Evolutionary conservation across 1,284 basidiomycete species (phyloP).

Genomic region (Ganoderma boninense): DNA sequence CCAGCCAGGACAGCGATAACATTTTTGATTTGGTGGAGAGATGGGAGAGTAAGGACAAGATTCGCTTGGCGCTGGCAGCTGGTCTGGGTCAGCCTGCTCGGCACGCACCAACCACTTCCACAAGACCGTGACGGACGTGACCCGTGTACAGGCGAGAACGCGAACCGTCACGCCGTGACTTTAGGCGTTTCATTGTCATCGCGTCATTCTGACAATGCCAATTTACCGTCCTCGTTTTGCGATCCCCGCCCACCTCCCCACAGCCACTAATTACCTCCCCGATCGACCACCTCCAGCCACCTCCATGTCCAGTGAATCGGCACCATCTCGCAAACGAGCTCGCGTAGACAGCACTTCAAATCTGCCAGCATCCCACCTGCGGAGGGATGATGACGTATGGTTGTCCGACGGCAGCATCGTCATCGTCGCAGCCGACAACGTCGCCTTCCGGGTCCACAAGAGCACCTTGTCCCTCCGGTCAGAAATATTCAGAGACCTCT

Average conservation of each 20-base stretch:
- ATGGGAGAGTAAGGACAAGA: neutral
- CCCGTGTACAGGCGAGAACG: too few species aligned
- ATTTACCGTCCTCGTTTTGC: too few species aligned
- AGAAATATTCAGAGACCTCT: neutral
- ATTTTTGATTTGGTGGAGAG: neutral
- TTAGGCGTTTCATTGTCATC: too few species aligned
- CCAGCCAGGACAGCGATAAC: neutral
- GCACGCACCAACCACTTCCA: too few species aligned
- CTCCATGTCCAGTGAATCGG: neutral
- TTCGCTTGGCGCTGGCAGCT: too few species aligned
- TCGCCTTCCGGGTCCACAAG: slow-evolving; percentile 1
- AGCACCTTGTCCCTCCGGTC: neutral
- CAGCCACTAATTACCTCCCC: too few species aligned
- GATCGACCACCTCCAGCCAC: neutral
- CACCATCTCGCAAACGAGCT: neutral
- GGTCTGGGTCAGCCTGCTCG: neutral
- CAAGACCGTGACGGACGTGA: too few species aligned
- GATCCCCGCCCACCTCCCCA: neutral
- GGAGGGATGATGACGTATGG: slow-evolving; percentile 20
- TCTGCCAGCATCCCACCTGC: too few species aligned
- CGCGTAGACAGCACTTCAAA: neutral
- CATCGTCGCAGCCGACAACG: slow-evolving; percentile 9
- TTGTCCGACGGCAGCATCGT: slow-evolving; percentile 33
- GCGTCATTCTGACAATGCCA: too few species aligned
- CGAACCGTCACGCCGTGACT: too few species aligned